Evolutionary conservation across 768 basidiomycete species (phyloP).

Genomic region (Fibroporia radiculosa): DNA sequence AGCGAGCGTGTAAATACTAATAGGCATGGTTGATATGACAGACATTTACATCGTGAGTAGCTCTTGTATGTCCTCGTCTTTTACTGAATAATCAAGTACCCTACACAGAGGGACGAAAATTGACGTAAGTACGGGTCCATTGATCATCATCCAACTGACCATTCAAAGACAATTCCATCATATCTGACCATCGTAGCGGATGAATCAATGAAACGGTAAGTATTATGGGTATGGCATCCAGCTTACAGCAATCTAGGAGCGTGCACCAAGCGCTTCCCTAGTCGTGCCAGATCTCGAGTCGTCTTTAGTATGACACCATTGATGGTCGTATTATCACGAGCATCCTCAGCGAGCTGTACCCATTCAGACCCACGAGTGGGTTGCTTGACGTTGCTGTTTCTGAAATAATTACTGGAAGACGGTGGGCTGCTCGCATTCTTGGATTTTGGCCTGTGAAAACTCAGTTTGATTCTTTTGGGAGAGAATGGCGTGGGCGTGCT

Average conservation of each 20-base stretch:
- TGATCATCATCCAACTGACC: slow-evolving; percentile 5
- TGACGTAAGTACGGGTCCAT: background rate
- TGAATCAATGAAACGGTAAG: background rate
- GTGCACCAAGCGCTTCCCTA: slow-evolving; percentile 11
- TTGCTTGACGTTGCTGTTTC: background rate
- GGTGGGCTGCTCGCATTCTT: too few species aligned
- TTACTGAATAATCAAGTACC: slow-evolving; percentile 9
- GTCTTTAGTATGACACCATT: slow-evolving; percentile 12
- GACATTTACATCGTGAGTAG: slow-evolving; percentile 10
- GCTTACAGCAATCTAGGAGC: slow-evolving; percentile 15
- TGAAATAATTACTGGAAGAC: background rate
- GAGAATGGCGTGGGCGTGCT: too few species aligned
- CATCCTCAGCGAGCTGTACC: background rate
- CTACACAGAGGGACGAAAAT: background rate
- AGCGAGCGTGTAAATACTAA: background rate
- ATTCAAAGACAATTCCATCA: slow-evolving; percentile 14
- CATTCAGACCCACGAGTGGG: background rate
- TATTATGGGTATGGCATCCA: background rate
- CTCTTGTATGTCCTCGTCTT: slow-evolving; percentile 4
- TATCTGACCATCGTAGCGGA: slow-evolving; percentile 1
- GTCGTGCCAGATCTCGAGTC: slow-evolving; percentile 6
- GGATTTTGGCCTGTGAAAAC: too few species aligned
- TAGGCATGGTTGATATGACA: background rate
- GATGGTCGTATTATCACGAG: background rate
- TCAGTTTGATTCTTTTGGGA: too few species aligned